Percentiles rank a stretch among this genome's conserved stretches.
Conservation (phyloP, 2,329 filamentous ascomycete species). For the Penicillium sp. region DNA sequence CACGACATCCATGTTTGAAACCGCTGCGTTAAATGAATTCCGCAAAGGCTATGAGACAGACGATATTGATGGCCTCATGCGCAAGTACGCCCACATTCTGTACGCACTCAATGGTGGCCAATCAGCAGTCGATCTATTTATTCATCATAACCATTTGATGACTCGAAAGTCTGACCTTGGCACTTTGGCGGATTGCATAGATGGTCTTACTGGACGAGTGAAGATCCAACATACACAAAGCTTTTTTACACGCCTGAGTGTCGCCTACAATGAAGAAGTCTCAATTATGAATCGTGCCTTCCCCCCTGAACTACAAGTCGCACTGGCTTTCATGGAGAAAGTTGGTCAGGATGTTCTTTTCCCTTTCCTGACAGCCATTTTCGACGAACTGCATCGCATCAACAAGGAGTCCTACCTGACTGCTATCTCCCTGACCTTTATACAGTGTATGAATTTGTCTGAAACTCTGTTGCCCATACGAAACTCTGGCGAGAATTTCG, state of each 20-base stretch:
- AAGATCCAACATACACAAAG: constrained; percentile 75
- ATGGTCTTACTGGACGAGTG: constrained; percentile 65
- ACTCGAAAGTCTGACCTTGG: constrained; percentile 69
- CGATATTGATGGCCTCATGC: constrained; percentile 88
- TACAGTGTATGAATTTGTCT: constrained; percentile 78
- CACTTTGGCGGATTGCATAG: constrained; percentile 79
- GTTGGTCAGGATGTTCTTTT: constrained; percentile 77
- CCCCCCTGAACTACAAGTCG: constrained; percentile 66
- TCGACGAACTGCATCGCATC: constrained; percentile 81
- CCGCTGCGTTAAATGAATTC: constrained; percentile 86
- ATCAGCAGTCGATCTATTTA: constrained; percentile 78
- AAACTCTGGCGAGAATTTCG: constrained; percentile 58
- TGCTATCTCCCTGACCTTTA: constrained; percentile 83
- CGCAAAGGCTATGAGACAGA: constrained; percentile 86
- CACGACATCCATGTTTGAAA: constrained; percentile 84
- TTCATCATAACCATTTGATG: constrained; percentile 85
- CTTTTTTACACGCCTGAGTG: constrained; percentile 76
- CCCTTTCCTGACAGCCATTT: constrained; percentile 80
- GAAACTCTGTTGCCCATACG: constrained; percentile 68
- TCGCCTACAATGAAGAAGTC: constrained; percentile 79
- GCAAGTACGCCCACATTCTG: constrained; percentile 82
- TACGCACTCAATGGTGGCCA: constrained; percentile 77
- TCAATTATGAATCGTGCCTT: constrained; percentile 81
- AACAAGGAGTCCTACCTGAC: constrained; percentile 77
- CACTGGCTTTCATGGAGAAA: constrained; percentile 77